phyloP scores from a whole-genome alignment of 192 early-diverging fungal species.

The Gonapodya sp. region DNA sequence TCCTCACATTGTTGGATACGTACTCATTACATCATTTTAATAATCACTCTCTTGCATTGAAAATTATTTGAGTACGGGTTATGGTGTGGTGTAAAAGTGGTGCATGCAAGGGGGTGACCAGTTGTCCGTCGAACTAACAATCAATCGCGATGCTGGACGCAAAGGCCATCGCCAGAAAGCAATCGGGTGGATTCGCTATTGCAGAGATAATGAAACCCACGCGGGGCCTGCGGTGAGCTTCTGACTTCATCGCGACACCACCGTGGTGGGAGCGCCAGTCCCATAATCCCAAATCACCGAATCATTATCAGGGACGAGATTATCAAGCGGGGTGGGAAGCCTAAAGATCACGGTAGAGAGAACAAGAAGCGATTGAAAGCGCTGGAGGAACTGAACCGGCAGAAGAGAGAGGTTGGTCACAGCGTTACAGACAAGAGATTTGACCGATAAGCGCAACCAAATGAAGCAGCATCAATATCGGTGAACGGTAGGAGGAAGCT shows the following conservation, averaged over 20 bases:
- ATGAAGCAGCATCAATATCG: too few relatives aligned
- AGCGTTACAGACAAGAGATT: not conserved
- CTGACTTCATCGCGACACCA: too few relatives aligned
- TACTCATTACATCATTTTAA: too few relatives aligned
- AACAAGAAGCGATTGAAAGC: constrained; percentile 29
- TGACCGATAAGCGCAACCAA: too few relatives aligned
- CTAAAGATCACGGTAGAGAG: constrained; percentile 39
- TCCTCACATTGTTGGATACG: too few relatives aligned
- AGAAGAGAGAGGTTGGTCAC: constrained; percentile 20
- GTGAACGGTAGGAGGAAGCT: constrained; percentile 13
- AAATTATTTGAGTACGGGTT: too few relatives aligned
- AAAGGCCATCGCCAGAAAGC: constrained; percentile 25
- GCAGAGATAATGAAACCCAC: constrained; percentile 39
- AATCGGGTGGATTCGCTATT: constrained; percentile 41
- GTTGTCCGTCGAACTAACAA: too few relatives aligned
- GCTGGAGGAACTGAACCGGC: constrained; percentile 23
- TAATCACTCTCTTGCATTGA: too few relatives aligned
- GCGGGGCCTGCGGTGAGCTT: constrained; percentile 30
- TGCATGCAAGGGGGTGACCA: too few relatives aligned
- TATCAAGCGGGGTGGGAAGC: constrained; percentile 28
- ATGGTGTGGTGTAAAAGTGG: too few relatives aligned
- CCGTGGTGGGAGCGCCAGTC: too few relatives aligned
- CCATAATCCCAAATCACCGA: too few relatives aligned
- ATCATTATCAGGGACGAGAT: constrained; percentile 37
- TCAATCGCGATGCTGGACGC: constrained; percentile 28